phyloP scores from a whole-genome alignment of 768 basidiomycete genomes.

The Naganishia onofrii region DNA sequence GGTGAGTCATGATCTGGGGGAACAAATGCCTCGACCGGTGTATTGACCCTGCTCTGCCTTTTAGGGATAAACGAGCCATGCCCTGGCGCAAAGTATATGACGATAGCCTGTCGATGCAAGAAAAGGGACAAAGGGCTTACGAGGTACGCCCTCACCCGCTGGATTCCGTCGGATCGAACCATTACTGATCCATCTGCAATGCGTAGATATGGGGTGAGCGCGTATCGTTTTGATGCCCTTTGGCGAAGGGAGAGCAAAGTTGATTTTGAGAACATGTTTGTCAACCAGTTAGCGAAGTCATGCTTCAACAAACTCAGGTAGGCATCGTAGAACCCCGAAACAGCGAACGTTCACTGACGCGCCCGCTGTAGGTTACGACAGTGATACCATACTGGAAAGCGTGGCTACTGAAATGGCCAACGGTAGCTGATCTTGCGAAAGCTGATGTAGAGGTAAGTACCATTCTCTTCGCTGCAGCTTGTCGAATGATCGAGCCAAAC shows the following conservation, averaged over 20 bases:
- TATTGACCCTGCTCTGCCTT: background rate
- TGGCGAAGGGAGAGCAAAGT: background rate
- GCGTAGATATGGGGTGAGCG: slow-evolving; percentile 14
- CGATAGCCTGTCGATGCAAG: slow-evolving; percentile 58
- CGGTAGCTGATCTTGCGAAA: slow-evolving; percentile 67
- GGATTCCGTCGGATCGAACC: background rate
- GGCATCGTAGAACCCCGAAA: slow-evolving; percentile 27
- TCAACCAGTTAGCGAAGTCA: slow-evolving; percentile 64
- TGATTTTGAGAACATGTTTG: background rate
- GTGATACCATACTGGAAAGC: slow-evolving; percentile 90
- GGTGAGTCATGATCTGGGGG: slow-evolving; percentile 42
- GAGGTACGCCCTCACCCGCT: slow-evolving; percentile 62
- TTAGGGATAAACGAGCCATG: slow-evolving; percentile 68
- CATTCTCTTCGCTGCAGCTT: background rate
- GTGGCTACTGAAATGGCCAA: slow-evolving; percentile 85
- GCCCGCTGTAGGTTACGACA: background rate
- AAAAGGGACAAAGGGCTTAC: slow-evolving; percentile 80
- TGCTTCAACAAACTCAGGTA: slow-evolving; percentile 96
- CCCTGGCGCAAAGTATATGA: slow-evolving; percentile 76
- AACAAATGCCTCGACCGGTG: background rate
- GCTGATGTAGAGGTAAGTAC: slow-evolving; percentile 48
- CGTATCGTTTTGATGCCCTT: background rate
- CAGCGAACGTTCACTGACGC: background rate
- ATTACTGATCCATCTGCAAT: background rate
- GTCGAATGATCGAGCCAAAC: background rate